Conservation (phyloP, 805 yeast species). For the Ogataea ramenticola region DNA sequence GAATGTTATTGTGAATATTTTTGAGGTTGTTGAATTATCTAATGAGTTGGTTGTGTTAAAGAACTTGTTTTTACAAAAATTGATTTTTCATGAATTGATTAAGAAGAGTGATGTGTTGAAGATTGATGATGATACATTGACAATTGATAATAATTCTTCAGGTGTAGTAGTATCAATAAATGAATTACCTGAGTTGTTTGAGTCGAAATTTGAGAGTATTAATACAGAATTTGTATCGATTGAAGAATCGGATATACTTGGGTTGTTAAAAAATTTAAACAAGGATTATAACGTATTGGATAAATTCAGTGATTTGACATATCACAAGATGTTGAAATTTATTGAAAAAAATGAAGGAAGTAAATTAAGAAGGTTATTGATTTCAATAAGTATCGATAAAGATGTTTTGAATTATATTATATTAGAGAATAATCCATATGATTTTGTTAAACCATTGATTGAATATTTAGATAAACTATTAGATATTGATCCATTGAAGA, state of each 20-base stretch:
- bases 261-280: constrained; percentile 40
- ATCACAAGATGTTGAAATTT: constrained; percentile 27
- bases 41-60: no score
- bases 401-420: constrained; percentile 35
- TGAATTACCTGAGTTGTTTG: constrained; percentile 7
- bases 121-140: no score
- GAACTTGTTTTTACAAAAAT: constrained; percentile 9
- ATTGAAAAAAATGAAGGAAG: constrained; percentile 33
- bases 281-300: constrained; percentile 34
- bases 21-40: no score
- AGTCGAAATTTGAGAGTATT: constrained; percentile 24
- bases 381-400: constrained; percentile 39
- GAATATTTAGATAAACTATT: constrained; percentile 42
- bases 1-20: constrained; percentile 12
- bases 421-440: constrained; percentile 37
- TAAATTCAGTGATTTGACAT: constrained; percentile 28
- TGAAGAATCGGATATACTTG: constrained; percentile 47
- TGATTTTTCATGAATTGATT: constrained; percentile 16
- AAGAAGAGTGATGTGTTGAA: no score
- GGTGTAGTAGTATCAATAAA: no score
- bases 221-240: constrained; percentile 41
- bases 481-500: constrained; percentile 15
- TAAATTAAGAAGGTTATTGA: constrained; percentile 42
- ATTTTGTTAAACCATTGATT: constrained; percentile 36
- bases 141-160: no score